A percentile compares a stretch with the other conserved stretches of the same genome.
Evolutionary conservation across 192 early-diverging fungal species (phyloP).

Genomic region (Coemansia sp.): DNA sequence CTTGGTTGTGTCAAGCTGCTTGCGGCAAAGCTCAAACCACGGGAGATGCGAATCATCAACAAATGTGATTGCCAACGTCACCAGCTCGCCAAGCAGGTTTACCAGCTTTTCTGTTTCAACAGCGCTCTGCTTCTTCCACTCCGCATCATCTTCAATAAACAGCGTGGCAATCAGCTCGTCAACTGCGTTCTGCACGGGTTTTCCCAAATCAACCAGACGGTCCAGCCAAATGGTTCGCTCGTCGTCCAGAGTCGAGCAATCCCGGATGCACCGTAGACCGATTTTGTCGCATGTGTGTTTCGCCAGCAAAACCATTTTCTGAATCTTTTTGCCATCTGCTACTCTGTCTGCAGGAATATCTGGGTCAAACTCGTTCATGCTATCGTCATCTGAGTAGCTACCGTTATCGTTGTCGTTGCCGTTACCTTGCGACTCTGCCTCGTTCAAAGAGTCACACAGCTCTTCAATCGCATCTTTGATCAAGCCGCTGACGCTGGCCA

Average conservation of each 20-base stretch:
- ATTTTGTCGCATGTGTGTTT: conserved; percentile 45
- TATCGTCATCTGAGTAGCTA: conserved; percentile 30
- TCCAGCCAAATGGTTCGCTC: conserved; percentile 48
- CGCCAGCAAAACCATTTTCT: conserved; percentile 24
- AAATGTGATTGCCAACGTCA: conserved; percentile 50
- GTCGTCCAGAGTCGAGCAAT: conserved; percentile 36
- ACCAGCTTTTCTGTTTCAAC: conserved; percentile 23
- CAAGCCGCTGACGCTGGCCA: conserved; percentile 15
- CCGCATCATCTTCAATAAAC: conserved; percentile 24
- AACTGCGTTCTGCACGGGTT: conserved; percentile 24
- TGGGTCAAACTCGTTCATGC: conserved; percentile 44
- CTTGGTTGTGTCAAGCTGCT: conserved; percentile 27
- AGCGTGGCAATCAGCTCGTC: conserved; percentile 38
- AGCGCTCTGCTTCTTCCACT: conserved; percentile 19
- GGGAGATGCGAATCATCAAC: conserved; percentile 48
- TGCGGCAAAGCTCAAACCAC: conserved; percentile 47
- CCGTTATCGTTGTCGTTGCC: background rate
- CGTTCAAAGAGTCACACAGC: conserved; percentile 24
- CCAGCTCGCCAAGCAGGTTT: conserved; percentile 13
- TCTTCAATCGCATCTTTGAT: conserved; percentile 47
- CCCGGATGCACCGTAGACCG: conserved; percentile 48
- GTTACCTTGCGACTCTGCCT: conserved; percentile 8
- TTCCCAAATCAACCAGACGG: conserved; percentile 43
- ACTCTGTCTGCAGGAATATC: conserved; percentile 36
- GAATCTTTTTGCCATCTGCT: conserved; percentile 27